phyloP scores from a whole-genome alignment of 495 filamentous ascomycete species.

The Neurospora sp. region DNA sequence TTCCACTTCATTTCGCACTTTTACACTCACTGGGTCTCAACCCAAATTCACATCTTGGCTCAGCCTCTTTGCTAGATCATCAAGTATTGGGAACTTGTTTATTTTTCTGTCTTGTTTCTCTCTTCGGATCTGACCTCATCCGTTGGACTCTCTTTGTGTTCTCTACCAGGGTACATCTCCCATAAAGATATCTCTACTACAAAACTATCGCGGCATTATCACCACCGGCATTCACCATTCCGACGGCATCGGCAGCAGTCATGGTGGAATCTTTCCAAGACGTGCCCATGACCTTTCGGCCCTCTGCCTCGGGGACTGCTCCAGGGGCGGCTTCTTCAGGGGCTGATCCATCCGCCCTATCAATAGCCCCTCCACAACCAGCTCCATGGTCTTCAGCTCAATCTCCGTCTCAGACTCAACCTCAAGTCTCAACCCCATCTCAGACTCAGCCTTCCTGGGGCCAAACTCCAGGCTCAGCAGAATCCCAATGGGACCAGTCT shows the following conservation, averaged over 20 bases:
- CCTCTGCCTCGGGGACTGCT: not conserved
- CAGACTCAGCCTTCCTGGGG: not conserved
- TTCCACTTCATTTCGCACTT: not conserved
- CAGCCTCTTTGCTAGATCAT: not conserved
- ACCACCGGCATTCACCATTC: not conserved
- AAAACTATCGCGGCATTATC: not conserved
- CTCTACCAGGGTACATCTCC: not conserved
- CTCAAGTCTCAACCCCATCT: not conserved
- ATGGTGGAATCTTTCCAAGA: not conserved
- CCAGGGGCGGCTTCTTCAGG: not conserved
- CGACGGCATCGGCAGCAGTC: not conserved
- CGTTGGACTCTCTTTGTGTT: not conserved
- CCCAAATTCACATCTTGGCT: not conserved
- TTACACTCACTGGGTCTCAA: not conserved
- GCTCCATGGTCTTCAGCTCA: not conserved
- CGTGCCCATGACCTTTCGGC: not conserved
- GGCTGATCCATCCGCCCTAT: not conserved
- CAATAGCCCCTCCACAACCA: not conserved
- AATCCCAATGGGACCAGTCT: not conserved
- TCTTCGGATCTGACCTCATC: not conserved
- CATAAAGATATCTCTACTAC: not conserved
- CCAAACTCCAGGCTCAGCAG: not conserved
- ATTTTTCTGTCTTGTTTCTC: not conserved
- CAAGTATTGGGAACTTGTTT: not conserved
- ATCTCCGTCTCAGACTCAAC: not conserved